Base-by-base conservation (phyloP, 2,329 filamentous ascomycete genomes). In the Ceratocystis cacaofunesta region DNA sequence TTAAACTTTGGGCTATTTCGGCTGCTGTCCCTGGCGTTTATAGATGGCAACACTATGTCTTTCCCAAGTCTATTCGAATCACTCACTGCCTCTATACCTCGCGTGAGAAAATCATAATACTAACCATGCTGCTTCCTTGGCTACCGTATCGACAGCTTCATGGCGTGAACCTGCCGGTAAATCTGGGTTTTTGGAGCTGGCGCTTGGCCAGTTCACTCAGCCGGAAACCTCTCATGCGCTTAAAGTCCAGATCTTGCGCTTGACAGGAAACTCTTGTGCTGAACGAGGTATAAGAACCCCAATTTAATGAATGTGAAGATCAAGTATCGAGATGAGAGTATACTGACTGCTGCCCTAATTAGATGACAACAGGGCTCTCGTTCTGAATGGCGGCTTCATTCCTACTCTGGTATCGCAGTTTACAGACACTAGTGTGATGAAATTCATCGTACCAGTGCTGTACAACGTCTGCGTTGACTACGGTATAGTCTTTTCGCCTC, bases 401-500 rank as follows among this genome's bases (percentile, higher is more conserved):
- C 70, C 73, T 2, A 72, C 75, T 41, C 75, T 87, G 65, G 78
- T 82, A 41, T 69, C 73, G 2, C 75, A 82, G 44, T 72, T 86
- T 7, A 69, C 73, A 15, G 72, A 82, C 46, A 77, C 82, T 61
- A 72, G 74, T 0, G 69, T 85, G 19, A 72, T 84, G 6, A 72
- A 76, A 0, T 82, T 82, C 70, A 77, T 78, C 44, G 78, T 86
- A 50, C 81, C 83, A 0, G 84, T 86, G 6, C 73, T 86, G 3
- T 85, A 81, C 72, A 87, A 87, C 70, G 77, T 85, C 61, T 79
- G 83, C 65, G 78, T 86, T 15, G 84, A 87, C 71, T 86, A 85
- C 70, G 82, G 83, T 85, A 71, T 5, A 73, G 77, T 28, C 10
- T 28, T 2, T 2, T 28, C 17, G 46, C n/a, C 3, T 2, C 3